A percentile compares a stretch with the other conserved stretches of the same genome.
Evolutionary conservation across 140 eudicot genomes (phyloP).

Genomic region (Ambrosia hybrid): DNA sequence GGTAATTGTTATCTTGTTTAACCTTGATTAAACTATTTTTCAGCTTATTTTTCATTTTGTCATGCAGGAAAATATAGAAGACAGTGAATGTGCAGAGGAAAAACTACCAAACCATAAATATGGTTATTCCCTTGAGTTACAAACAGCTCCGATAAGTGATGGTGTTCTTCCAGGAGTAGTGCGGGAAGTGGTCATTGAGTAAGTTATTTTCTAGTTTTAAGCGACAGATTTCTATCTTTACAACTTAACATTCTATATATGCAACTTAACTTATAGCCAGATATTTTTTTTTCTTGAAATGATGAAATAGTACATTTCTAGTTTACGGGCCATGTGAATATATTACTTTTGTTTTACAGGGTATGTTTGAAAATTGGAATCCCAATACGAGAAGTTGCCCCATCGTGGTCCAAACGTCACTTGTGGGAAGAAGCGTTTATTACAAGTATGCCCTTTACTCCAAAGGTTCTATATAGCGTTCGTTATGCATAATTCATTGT

Average conservation of each 20-base stretch:
- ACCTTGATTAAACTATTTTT: not conserved
- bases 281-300: too few relatives aligned
- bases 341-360: constrained; percentile 35
- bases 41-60: not conserved
- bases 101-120: constrained; percentile 17
- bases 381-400: constrained; percentile 81
- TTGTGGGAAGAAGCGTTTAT: constrained; percentile 87
- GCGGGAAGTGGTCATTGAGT: constrained; percentile 79
- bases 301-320: too few relatives aligned
- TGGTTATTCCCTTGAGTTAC: constrained; percentile 50
- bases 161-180: constrained; percentile 96
- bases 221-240: not conserved
- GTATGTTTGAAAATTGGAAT: constrained; percentile 64
- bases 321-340: not conserved
- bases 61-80: constrained; percentile 46
- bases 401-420: constrained; percentile 75
- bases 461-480: not conserved
- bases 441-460: constrained; percentile 56
- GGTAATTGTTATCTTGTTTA: constrained; percentile 8
- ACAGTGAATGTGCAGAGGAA: constrained; percentile 16
- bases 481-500: not conserved
- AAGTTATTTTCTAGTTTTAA: constrained; percentile 22
- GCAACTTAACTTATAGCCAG: too few relatives aligned
- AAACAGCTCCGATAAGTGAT: constrained; percentile 77
- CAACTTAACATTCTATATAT: not conserved